A percentile compares a stretch with the other conserved stretches of the same genome.
Evolutionary conservation across 495 filamentous ascomycete genomes (phyloP).

Genomic region (Annulohypoxylon nitens): DNA sequence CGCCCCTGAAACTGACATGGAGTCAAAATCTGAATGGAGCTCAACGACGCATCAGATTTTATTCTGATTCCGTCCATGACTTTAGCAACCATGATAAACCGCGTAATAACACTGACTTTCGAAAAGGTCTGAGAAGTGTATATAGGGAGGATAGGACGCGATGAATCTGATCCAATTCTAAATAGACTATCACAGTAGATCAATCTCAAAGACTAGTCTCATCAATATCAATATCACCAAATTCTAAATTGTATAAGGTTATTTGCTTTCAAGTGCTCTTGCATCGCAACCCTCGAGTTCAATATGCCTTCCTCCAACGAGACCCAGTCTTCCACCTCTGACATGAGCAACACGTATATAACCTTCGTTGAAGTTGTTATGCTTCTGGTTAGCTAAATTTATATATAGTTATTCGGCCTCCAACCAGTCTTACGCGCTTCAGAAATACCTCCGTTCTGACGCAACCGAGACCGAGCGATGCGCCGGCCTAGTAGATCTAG

Average conservation of each 20-base stretch:
- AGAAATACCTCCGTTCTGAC: constrained; percentile 7
- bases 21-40: constrained; percentile 1
- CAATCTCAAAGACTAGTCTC: not conserved
- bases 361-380: not conserved
- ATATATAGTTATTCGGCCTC: not conserved
- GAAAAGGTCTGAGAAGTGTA: not conserved
- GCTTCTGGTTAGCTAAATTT: not conserved
- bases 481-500: not conserved
- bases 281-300: not conserved
- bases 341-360: not conserved
- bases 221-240: not conserved
- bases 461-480: constrained; percentile 1
- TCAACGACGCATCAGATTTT: not conserved
- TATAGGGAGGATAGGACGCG: not conserved
- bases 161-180: not conserved
- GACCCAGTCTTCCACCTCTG: not conserved
- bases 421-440: not conserved
- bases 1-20: not conserved
- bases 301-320: not conserved
- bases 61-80: not conserved
- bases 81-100: not conserved
- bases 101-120: not conserved
- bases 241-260: not conserved
- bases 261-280: not conserved
- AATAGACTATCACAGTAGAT: not conserved